Conservation (phyloP, 2,329 filamentous ascomycete genomes). For the Venturia carpophila region DNA sequence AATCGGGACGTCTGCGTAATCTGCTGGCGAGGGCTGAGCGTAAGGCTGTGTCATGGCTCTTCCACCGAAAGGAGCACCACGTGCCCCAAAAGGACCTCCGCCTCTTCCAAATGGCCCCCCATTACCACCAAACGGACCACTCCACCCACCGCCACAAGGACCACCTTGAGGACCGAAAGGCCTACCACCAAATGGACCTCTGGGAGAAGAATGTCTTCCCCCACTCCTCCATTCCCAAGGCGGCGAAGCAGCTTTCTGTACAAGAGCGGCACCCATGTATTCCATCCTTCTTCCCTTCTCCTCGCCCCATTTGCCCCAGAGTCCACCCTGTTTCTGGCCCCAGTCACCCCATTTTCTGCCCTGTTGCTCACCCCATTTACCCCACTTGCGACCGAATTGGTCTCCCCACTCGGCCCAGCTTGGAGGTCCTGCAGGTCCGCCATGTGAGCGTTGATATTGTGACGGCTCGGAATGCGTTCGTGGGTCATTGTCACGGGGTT, state of each 20-base stretch:
- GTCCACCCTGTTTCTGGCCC: constrained; percentile 7
- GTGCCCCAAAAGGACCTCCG: background rate
- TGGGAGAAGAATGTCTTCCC: background rate
- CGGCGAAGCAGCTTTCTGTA: constrained; percentile 10
- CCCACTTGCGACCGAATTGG: constrained; percentile 13
- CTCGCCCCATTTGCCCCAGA: constrained; percentile 14
- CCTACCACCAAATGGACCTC: constrained; percentile 1
- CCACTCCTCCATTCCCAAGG: constrained; percentile 6
- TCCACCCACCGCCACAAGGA: background rate
- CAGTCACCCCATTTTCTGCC: constrained; percentile 9
- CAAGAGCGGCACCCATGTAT: background rate
- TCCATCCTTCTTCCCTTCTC: constrained; percentile 11
- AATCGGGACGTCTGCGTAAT: background rate
- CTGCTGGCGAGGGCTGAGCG: background rate
- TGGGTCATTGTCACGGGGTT: background rate
- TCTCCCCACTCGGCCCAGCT: constrained; percentile 17
- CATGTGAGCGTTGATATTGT: background rate
- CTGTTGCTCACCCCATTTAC: constrained; percentile 11
- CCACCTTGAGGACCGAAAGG: background rate
- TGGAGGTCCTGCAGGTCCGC: background rate
- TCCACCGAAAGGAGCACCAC: background rate
- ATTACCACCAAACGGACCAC: background rate
- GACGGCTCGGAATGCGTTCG: background rate
- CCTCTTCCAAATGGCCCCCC: background rate
- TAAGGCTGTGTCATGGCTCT: background rate